Evolutionary conservation across 768 basidiomycete species (phyloP).

Genomic region (Rhodosporidiobolus sp.): DNA sequence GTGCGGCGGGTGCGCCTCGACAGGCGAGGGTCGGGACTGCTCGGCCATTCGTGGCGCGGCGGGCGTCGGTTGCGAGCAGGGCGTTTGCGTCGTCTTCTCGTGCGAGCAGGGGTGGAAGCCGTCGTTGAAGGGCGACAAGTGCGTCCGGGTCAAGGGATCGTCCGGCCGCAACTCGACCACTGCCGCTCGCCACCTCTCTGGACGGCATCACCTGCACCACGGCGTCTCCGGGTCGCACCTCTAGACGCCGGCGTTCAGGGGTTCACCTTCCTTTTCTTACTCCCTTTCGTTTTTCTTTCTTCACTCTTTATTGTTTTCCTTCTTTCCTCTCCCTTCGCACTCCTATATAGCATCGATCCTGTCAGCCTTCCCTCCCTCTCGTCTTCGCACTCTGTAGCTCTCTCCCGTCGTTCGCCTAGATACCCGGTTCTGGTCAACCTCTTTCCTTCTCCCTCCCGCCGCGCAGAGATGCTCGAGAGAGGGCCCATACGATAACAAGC

Average conservation of each 20-base stretch:
- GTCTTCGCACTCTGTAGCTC: neutral
- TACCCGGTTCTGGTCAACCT: neutral
- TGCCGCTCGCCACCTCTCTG: neutral
- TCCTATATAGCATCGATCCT: neutral
- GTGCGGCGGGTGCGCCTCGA: constrained; percentile 70
- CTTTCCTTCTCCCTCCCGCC: neutral
- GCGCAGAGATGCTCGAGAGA: neutral
- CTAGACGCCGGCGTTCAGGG: constrained; percentile 2
- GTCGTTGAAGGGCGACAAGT: constrained; percentile 7
- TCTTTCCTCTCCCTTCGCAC: neutral
- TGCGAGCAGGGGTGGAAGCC: constrained; percentile 39
- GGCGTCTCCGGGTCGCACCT: constrained; percentile 9
- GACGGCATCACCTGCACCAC: constrained; percentile 4
- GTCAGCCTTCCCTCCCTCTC: neutral
- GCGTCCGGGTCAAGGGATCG: constrained; percentile 14
- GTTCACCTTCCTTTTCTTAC: neutral
- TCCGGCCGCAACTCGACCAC: constrained; percentile 13
- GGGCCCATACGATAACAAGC: neutral
- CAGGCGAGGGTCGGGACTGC: constrained; percentile 68
- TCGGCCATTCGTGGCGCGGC: constrained; percentile 60
- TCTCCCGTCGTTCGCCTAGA: neutral
- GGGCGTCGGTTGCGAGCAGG: constrained; percentile 47
- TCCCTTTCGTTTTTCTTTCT: neutral
- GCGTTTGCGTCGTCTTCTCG: constrained; percentile 52
- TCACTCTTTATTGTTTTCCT: neutral